Evolutionary conservation across 768 basidiomycete species (phyloP), one percentile per base, ranked within the genome.

Genomic region (Boletus speciosus): DNA sequence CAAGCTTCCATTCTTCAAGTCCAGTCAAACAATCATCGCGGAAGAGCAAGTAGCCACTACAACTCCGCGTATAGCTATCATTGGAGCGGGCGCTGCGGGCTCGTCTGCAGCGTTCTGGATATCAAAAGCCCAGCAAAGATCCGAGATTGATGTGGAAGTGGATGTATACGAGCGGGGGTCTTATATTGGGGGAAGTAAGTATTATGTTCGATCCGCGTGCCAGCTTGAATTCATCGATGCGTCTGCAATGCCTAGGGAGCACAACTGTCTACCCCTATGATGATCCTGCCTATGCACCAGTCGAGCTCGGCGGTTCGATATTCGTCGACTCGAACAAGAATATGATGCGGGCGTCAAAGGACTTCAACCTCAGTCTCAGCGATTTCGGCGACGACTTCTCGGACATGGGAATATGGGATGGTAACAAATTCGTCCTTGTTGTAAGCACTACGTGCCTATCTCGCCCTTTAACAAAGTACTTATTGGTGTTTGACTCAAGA

Each of bases 71-170:
- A 78, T 97, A 61, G 94, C 93, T 8, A 84, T 97, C 64, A 82
- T 97, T 50, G 94, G 94, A 16, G 93, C 94, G 0, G 94, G 94
- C 27, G 93, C 94, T 14, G 91, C 78, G 10, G 94, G 94, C 9
- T 83, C 82, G 15, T 88, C 90, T 25, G 89, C 93, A 21, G 92
- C 84, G 3, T 90, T 83, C 65, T 90, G 93, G 86, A 84, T 95
- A 49, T 79, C 81, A 19, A 88, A 87, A 66, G 89, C 87, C 27
- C 85, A 86, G 61, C 78, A 88, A 59, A 76, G 88, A 25, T 84
- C 78, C 53, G 83, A 81, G 3, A 59, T 91, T 34, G 78, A 88
- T 52, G 76, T 91, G 4, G 84, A 89, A 48, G 77, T 97, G 14
- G 92, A 96, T 62, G 81, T 97, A 5, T 96, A 88, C 67, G 94